Percentiles rank a stretch among this genome's conserved stretches.
Evolutionary conservation across 73 alveolate genomes (phyloP).

Genomic region (Loxodes magnus): DNA sequence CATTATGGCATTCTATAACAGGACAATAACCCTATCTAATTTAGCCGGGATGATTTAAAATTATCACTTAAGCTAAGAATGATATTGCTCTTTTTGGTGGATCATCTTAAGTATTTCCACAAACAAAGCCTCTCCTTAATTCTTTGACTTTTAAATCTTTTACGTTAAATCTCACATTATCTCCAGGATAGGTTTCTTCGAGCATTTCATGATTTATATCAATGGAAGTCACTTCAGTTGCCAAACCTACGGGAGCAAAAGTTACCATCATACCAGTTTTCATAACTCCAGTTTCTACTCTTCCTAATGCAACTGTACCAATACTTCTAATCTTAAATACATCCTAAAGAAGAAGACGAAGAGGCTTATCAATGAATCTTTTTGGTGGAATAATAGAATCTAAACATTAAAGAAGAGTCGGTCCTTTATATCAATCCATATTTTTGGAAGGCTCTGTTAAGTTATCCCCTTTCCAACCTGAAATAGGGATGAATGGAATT

Average conservation of each 20-base stretch:
- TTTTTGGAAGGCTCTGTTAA: conserved; percentile 32
- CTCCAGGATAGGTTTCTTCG: conserved; percentile 89
- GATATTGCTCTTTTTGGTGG: conserved; percentile 38
- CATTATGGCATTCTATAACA: conserved; percentile 30
- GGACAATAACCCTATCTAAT: conserved; percentile 40
- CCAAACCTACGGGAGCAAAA: conserved; percentile 72
- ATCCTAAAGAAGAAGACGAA: conserved; percentile 88
- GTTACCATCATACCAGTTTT: conserved; percentile 80
- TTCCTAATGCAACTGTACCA: conserved; percentile 93
- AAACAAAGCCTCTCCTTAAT: conserved; percentile 57
- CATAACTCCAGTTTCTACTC: conserved; percentile 93
- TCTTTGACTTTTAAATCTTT: conserved; percentile 69
- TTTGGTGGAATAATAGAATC: conserved; percentile 81
- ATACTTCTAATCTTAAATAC: conserved; percentile 89
- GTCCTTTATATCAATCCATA: conserved; percentile 70
- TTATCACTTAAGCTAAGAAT: conserved; percentile 43
- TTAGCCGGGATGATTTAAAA: conserved; percentile 35
- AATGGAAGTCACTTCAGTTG: conserved; percentile 74
- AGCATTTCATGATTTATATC: conserved; percentile 81
- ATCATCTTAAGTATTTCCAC: conserved; percentile 54
- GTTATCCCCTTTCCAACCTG: conserved; percentile 64
- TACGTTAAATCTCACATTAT: conserved; percentile 79
- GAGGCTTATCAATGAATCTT: conserved; percentile 87
- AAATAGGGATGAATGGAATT: conserved; percentile 58
- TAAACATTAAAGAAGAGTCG: conserved; percentile 70